Percentiles rank a stretch among this genome's conserved stretches.
These are phyloP conservation scores for Cladosporium colombiae DNA, from an alignment of 2,329 filamentous ascomycete genomes.

Conservation along the genomic window DNA sequence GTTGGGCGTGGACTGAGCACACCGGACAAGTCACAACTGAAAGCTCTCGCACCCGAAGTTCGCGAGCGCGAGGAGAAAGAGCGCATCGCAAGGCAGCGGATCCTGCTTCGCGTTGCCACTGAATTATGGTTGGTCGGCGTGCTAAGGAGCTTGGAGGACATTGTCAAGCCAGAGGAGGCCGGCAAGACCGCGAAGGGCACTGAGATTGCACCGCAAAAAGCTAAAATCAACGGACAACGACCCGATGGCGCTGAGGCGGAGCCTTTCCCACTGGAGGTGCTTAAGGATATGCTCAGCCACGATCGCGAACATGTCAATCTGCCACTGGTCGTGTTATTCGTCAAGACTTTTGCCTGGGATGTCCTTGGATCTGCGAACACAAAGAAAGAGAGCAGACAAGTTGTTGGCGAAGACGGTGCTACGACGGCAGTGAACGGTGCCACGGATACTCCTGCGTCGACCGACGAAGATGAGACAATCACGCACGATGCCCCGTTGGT, in stretches of 20 bases:
- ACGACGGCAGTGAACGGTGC: slow-evolving; percentile 56
- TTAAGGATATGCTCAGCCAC: slow-evolving; percentile 92
- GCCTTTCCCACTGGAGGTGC: slow-evolving; percentile 93
- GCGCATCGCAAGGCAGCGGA: slow-evolving; percentile 78
- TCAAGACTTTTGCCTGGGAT: slow-evolving; percentile 96
- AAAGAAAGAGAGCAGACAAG: slow-evolving; percentile 77
- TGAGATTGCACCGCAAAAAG: slow-evolving; percentile 60
- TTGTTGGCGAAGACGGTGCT: slow-evolving; percentile 76
- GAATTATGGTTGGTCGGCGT: slow-evolving; percentile 95
- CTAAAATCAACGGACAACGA: slow-evolving; percentile 57
- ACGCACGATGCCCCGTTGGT: slow-evolving; percentile 69
- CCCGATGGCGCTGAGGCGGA: slow-evolving; percentile 71
- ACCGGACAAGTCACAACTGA: slow-evolving; percentile 81
- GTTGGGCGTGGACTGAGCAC: slow-evolving; percentile 88
- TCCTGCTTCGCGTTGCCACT: slow-evolving; percentile 85
- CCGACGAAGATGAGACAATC: slow-evolving; percentile 51
- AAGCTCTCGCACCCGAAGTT: slow-evolving; percentile 74
- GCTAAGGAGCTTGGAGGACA: slow-evolving; percentile 75
- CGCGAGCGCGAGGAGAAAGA: slow-evolving; percentile 97
- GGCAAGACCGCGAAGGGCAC: slow-evolving; percentile 55
- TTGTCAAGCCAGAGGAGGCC: slow-evolving; percentile 65
- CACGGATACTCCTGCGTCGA: slow-evolving; percentile 53
- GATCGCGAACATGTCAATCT: slow-evolving; percentile 91
- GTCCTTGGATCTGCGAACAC: slow-evolving; percentile 76
- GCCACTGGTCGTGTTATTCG: slow-evolving; percentile 88